Conservation (phyloP, 495 filamentous ascomycete species). For the Tuber indicum region DNA sequence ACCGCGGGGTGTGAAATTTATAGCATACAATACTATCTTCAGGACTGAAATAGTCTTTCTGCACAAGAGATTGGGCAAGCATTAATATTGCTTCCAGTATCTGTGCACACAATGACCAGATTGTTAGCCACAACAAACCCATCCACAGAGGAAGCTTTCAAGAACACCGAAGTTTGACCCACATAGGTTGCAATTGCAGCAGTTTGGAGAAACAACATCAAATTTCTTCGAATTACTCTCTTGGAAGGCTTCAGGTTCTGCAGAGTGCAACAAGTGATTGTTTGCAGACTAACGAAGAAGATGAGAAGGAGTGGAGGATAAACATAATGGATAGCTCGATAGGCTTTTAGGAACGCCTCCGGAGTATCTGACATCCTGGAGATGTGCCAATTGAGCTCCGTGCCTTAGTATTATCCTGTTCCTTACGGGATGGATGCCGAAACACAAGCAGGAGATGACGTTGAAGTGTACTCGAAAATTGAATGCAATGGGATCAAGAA, state of each 20-base stretch:
- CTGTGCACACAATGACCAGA: conserved; percentile 25
- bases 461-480: background rate
- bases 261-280: conserved; percentile 52
- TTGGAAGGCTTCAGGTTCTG: conserved; percentile 46
- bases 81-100: conserved; percentile 46
- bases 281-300: conserved; percentile 52
- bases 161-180: conserved; percentile 15
- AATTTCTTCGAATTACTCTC: conserved; percentile 45
- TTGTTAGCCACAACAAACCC: conserved; percentile 8
- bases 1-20: conserved; percentile 3
- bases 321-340: conserved; percentile 46
- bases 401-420: conserved; percentile 10
- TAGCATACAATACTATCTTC: conserved; percentile 47
- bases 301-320: conserved; percentile 52
- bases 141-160: conserved; percentile 19
- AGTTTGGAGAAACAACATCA: conserved; percentile 49
- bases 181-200: conserved; percentile 50
- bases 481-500: background rate
- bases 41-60: conserved; percentile 47
- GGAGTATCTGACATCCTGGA: conserved; percentile 24
- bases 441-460: background rate
- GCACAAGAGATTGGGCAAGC: conserved; percentile 44
- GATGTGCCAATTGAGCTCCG: background rate
- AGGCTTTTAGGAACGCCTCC: conserved; percentile 23
- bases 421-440: conserved; percentile 7